Base-by-base conservation (phyloP, 2,329 filamentous ascomycete genomes). In the Clonostachys rhizophaga region DNA sequence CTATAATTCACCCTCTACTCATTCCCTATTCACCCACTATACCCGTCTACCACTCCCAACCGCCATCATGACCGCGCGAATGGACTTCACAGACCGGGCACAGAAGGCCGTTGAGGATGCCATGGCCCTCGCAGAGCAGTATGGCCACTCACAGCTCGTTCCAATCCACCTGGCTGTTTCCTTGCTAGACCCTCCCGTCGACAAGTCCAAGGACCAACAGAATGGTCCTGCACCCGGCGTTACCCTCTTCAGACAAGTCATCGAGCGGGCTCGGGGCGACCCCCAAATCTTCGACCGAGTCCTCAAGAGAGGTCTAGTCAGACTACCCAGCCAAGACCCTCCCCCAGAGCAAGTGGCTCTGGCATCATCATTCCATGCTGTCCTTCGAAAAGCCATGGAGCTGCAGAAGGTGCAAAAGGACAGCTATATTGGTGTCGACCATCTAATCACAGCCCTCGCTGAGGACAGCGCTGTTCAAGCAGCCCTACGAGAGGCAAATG, bases 371-470 rank as follows among this genome's bases (percentile, higher is more conserved):
- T 91, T 97, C 68, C 83, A 86, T 52, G 89, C 87, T 56, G 80
- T 96, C 48, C 76, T 99, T 45, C 82, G 91, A 56, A 83, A 89
- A 55, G 91, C 94, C 3, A 84, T 88, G 65, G 91, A 97, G 34
- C 69, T 99, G 47, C 92, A 95, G 58, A 96, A 95, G 71, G 91
- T 91, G n/a, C 94, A 99, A 60, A 97, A 96, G 60, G 94, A 99
- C 65, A 89, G 84, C 54, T 99, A 84, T 67, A 89, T 99, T 54
- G 94, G 92, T 39, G 85, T 97, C 50, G 94, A 97, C 67, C 94
- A 99, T 64, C 78, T 99, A 45, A 96, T 99, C 60, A 84, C 86
- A 52, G 84, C 89, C 2, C 75, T 96, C 18, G 81, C 85, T 12
- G 91, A 97, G 58, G 94, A 99, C 57, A 54, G 77, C 7, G 74